Base-by-base conservation (phyloP, 129 eudicot genomes). In the Arctium lappa region DNA sequence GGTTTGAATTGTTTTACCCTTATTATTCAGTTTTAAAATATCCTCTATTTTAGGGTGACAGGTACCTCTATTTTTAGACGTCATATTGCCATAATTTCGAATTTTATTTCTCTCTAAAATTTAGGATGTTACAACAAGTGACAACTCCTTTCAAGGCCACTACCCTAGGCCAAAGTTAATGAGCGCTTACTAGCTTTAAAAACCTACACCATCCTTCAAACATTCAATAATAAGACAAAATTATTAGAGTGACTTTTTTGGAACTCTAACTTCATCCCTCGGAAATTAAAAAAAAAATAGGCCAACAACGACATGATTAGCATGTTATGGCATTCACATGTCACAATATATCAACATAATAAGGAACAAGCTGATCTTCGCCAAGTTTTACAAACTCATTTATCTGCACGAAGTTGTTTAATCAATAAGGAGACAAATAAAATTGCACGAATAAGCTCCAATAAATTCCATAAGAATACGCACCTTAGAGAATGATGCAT, bases 381-480 rank as follows among this genome's bases (percentile, higher is more conserved):
- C 99, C 99, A 87, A 95, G 97, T 83, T 93, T 95, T 74, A 95
- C 97, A 77, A 95, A 92, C 91, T 95, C 99, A 32, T 92, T 91
- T 73, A 95, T 91, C 99, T 95, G 91, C 89, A 88, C 16, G 77
- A 29, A 83, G 77, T n/a, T 74, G 10, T 71, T 36, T 22, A 34
- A 81, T 42, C 40, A 78, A 73, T 33, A 27, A 38, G 29, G 68
- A n/a, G 10, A 69, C 65, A 69, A 46, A 30, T 13, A 72, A 71
- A 29, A 73, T 62, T 60, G 71, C 72, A 22, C 27, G 0, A 22
- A 22, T 22, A 22, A 22, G 27, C 62, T 29, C 50, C 63, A 46
- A 69, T 71, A 74, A 12, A 6, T 22, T 16, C 15, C 32, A 75
- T 63, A 62, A 65, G 29, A 60, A 79, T 18, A 15, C 34, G 72